A percentile compares a stretch with the other conserved stretches of the same genome.
Conservation (phyloP, 805 yeast genomes). For the Starmerella etchellsii region DNA sequence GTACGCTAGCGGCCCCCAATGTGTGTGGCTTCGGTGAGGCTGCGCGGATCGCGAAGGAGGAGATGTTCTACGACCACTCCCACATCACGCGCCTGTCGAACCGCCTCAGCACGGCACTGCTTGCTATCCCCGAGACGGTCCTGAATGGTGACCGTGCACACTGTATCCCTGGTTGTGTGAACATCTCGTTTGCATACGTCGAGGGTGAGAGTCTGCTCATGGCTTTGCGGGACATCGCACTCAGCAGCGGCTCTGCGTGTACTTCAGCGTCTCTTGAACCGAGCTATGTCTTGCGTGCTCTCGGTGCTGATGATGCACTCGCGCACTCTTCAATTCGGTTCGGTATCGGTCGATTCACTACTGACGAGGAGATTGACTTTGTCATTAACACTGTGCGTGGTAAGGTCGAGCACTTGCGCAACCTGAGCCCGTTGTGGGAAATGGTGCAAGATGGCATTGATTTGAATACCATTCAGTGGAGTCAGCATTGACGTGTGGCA, state of each 20-base stretch:
- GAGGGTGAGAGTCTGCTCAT: constrained; percentile 95
- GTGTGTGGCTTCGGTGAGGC: constrained; percentile 97
- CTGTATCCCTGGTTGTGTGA: constrained; percentile 88
- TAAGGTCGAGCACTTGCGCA: constrained; percentile 82
- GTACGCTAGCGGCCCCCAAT: constrained; percentile 93
- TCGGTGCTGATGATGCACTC: constrained; percentile 95
- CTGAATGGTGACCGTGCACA: constrained; percentile 70
- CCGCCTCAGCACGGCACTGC: constrained; percentile 57
- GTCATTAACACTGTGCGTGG: constrained; percentile 79
- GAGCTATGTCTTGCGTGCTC: constrained; percentile 87
- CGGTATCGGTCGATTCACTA: constrained; percentile 94
- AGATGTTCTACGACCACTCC: constrained; percentile 56
- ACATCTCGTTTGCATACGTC: constrained; percentile 90
- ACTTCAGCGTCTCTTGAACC: constrained; percentile 98
- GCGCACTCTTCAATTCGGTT: constrained; percentile 98
- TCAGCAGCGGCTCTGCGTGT: constrained; percentile 95
- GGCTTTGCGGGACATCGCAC: constrained; percentile 95
- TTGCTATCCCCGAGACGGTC: constrained; percentile 76
- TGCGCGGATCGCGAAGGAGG: constrained; percentile 65
- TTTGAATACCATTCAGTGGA: constrained; percentile 88
- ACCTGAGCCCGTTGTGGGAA: constrained; percentile 93
- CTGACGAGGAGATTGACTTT: constrained; percentile 90
- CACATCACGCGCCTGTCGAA: constrained; percentile 62
- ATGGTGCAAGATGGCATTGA: constrained; percentile 99
- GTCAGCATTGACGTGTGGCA: constrained; percentile 55